Conservation (phyloP, 2,329 filamentous ascomycete species). For the Botrytis byssoidea region DNA sequence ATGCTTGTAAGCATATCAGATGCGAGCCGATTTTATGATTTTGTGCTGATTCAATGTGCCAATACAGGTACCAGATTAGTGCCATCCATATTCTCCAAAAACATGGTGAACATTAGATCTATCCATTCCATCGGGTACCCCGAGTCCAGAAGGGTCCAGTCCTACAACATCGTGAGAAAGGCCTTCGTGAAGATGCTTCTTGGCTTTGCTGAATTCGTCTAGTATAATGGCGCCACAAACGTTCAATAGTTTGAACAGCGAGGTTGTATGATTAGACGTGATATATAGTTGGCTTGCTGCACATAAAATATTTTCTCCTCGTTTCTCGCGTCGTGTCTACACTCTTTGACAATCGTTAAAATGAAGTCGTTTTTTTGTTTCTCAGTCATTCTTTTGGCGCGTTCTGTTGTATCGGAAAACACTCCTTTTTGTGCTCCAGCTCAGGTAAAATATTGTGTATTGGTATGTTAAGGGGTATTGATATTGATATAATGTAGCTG, state of each 20-base stretch:
- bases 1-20: neutral
- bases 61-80: neutral
- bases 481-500: neutral
- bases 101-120: neutral
- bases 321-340: neutral
- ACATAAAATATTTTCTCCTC: neutral
- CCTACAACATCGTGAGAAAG: neutral
- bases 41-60: neutral
- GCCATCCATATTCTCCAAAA: neutral
- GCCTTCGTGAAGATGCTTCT: neutral
- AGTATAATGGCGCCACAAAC: neutral
- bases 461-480: neutral
- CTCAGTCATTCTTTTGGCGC: slow-evolving; percentile 2
- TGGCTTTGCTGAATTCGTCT: neutral
- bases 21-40: neutral
- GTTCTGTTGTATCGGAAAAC: slow-evolving; percentile 5
- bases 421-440: slow-evolving; percentile 5
- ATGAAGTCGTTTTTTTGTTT: slow-evolving; percentile 5
- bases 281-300: neutral
- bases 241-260: slow-evolving; percentile 9
- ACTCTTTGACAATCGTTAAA: neutral
- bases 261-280: neutral
- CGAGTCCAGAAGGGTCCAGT: neutral
- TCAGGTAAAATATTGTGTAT: neutral
- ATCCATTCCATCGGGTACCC: neutral